Conservation (phyloP, 208 protist species). For the Sergeia podlipaevii region DNA sequence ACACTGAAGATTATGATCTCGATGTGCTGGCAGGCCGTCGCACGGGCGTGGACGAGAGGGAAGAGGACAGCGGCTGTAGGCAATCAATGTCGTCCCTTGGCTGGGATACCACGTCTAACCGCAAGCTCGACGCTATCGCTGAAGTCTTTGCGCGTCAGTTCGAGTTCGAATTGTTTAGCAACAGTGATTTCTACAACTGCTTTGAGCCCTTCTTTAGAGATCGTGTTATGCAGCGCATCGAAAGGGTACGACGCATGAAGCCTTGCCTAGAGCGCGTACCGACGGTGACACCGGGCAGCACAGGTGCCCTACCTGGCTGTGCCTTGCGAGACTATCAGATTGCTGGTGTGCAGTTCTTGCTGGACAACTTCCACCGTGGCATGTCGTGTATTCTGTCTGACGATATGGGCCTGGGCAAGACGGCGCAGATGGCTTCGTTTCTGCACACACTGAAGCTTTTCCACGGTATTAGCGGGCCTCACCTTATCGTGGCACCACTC, state of each 20-base stretch:
- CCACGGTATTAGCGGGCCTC: constrained; percentile 88
- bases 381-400: constrained; percentile 93
- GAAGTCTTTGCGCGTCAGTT: constrained; percentile 66
- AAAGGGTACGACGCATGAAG: constrained; percentile 7
- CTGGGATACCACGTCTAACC: constrained; percentile 44
- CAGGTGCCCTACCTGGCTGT: constrained; percentile 37
- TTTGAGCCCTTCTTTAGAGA: constrained; percentile 81
- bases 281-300: constrained; percentile 12
- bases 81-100: constrained; percentile 31
- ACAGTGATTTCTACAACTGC: constrained; percentile 27
- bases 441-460: constrained; percentile 71
- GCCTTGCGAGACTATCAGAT: constrained; percentile 93
- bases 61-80: background rate
- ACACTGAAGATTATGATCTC: no score
- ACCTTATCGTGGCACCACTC: constrained; percentile 95
- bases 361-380: constrained; percentile 77
- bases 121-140: constrained; percentile 20
- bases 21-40: background rate
- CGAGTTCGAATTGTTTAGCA: constrained; percentile 47
- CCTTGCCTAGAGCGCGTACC: constrained; percentile 41
- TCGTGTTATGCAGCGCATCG: constrained; percentile 38
- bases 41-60: background rate
- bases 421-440: constrained; percentile 94
- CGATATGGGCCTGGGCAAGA: constrained; percentile 99
- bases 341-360: constrained; percentile 95